A percentile compares a stretch with the other conserved stretches of the same genome.
Evolutionary conservation across 495 filamentous ascomycete genomes (phyloP).

Genomic region (Hypoxylon rickii): DNA sequence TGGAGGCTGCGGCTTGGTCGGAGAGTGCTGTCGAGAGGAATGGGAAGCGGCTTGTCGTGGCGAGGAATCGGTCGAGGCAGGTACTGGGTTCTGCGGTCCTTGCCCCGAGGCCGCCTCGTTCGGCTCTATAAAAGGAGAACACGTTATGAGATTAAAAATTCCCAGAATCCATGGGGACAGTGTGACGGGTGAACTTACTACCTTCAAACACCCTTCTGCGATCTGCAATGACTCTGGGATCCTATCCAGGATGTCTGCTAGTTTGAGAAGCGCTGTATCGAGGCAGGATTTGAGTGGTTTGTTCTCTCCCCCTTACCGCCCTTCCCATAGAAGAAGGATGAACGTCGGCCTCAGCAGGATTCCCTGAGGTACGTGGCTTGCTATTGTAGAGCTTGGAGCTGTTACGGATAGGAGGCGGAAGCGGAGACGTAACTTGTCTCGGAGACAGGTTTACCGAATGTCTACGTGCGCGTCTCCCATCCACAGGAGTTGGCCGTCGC

Average conservation of each 20-base stretch:
- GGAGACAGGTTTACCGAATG: constrained; percentile 4
- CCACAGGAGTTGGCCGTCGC: background rate
- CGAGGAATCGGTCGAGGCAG: background rate
- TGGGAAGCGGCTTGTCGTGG: constrained; percentile 2
- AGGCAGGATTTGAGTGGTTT: too few relatives aligned
- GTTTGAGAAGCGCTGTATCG: constrained; percentile 13
- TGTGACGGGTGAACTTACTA: constrained; percentile 21
- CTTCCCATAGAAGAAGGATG: constrained; percentile 1
- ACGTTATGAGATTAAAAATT: constrained; percentile 19
- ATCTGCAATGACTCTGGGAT: constrained; percentile 38
- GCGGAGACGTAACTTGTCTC: constrained; percentile 10
- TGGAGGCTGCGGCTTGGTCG: constrained; percentile 18
- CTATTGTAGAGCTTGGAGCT: constrained; percentile 5
- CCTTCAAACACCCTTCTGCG: constrained; percentile 43
- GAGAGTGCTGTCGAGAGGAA: constrained; percentile 9
- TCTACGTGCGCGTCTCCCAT: background rate
- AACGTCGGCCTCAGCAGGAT: background rate
- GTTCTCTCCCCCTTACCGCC: too few relatives aligned
- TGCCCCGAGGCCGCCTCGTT: background rate
- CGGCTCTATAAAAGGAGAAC: constrained; percentile 16
- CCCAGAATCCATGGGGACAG: background rate
- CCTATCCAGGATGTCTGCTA: constrained; percentile 24
- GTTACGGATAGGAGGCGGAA: background rate
- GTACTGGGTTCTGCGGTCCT: background rate
- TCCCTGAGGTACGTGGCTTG: background rate